A percentile compares a stretch with the other conserved stretches of the same genome.
Conservation (phyloP, 2,329 filamentous ascomycete species). For the Aaosphaeria pasadenensis region DNA sequence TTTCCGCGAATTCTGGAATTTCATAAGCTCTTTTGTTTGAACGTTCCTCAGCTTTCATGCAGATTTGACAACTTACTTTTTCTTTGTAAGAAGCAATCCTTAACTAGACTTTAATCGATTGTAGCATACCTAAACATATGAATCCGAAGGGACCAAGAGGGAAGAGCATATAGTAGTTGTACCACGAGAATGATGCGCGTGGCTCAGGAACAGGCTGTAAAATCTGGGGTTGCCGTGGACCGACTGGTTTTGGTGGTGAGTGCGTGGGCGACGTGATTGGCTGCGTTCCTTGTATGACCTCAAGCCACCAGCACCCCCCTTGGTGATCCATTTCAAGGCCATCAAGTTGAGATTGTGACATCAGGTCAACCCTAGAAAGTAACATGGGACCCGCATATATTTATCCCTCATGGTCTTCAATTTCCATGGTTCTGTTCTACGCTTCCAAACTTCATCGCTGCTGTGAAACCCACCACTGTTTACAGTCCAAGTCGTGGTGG, state of each 20-base stretch:
- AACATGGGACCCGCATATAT: conserved; percentile 3
- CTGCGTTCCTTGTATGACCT: conserved; percentile 17
- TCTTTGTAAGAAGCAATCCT: neutral
- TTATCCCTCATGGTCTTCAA: neutral
- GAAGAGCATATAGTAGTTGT: neutral
- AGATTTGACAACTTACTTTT: neutral
- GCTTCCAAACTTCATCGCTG: too few relatives aligned
- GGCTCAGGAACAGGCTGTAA: neutral
- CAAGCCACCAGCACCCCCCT: conserved; percentile 6
- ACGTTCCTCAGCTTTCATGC: neutral
- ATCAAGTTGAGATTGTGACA: conserved; percentile 11
- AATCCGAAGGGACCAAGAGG: too few relatives aligned
- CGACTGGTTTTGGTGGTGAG: conserved; percentile 5
- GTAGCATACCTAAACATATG: too few relatives aligned
- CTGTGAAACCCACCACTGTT: neutral
- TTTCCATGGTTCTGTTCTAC: neutral
- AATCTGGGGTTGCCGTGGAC: conserved; percentile 1
- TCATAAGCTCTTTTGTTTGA: too few relatives aligned
- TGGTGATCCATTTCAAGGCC: neutral
- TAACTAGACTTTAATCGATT: too few relatives aligned
- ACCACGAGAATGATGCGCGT: neutral
- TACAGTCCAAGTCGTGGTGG: neutral
- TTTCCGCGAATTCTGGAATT: too few relatives aligned
- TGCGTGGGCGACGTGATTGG: conserved; percentile 11
- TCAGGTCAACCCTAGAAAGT: conserved; percentile 22